A percentile compares a stretch with the other conserved stretches of the same genome.
Conservation (phyloP, 495 filamentous ascomycete genomes). For the Neurospora tetraspora region DNA sequence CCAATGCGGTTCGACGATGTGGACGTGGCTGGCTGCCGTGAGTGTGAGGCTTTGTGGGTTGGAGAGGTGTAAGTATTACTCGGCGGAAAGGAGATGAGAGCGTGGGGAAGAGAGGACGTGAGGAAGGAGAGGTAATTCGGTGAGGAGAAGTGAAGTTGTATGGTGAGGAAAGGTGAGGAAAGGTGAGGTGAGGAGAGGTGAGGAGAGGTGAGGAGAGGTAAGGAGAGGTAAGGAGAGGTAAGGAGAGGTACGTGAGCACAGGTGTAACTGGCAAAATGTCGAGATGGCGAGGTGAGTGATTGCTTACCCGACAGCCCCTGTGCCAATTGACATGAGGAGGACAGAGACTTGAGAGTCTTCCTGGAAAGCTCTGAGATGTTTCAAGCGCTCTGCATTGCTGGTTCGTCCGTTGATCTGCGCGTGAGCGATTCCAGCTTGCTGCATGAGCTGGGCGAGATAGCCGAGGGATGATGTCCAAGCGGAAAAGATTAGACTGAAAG, state of each 20-base stretch:
- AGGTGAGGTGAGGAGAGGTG: too few species aligned
- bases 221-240: slow-evolving; percentile 11
- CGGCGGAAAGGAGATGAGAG: background rate
- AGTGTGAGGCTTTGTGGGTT: slow-evolving; percentile 17
- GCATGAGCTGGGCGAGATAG: background rate
- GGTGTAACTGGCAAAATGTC: too few species aligned
- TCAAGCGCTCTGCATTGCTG: background rate
- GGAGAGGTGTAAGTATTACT: background rate
- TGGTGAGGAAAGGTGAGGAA: too few species aligned
- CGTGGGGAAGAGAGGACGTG: background rate
- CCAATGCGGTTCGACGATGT: slow-evolving; percentile 36
- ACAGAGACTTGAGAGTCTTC: slow-evolving; percentile 14
- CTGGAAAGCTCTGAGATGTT: slow-evolving; percentile 11
- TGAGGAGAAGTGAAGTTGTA: too few species aligned
- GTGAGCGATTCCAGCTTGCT: background rate
- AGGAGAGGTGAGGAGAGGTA: too few species aligned
- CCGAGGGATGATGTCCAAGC: background rate
- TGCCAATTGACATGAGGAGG: slow-evolving; percentile 35
- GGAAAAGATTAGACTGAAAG: background rate
- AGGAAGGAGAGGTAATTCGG: background rate
- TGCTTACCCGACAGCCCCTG: slow-evolving; percentile 31
- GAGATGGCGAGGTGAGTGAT: slow-evolving; percentile 1
- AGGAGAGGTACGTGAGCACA: too few species aligned
- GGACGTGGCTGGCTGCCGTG: slow-evolving; percentile 26
- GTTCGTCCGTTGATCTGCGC: background rate